Conservation (phyloP, 2,329 filamentous ascomycete species). For the Hypoxylon sp. region DNA sequence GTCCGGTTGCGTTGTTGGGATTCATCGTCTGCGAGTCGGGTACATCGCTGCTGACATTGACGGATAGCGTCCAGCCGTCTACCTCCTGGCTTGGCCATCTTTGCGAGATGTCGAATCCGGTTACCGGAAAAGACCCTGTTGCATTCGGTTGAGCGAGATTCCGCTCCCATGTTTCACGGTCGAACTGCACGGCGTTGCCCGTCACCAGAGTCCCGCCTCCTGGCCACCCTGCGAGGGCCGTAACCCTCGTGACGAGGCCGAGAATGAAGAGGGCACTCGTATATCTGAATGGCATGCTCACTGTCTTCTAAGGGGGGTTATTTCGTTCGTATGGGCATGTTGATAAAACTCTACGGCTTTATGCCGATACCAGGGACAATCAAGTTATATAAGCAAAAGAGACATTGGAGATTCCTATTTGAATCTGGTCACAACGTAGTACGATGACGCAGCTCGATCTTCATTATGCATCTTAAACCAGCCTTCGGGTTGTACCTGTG, state of each 20-base stretch:
- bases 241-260: conserved; percentile 13
- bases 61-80: conserved; percentile 59
- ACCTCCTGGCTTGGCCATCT: conserved; percentile 65
- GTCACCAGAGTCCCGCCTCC: conserved; percentile 46
- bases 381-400: background rate
- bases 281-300: conserved; percentile 10
- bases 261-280: conserved; percentile 8
- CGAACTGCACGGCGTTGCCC: conserved; percentile 49
- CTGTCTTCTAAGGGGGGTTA: background rate
- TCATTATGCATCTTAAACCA: conserved; percentile 18
- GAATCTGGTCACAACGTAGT: conserved; percentile 27
- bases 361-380: background rate
- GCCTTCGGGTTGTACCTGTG: conserved; percentile 20
- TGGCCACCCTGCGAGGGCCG: conserved; percentile 61
- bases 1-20: conserved; percentile 39
- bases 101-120: conserved; percentile 53
- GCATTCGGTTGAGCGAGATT: conserved; percentile 61
- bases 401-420: conserved; percentile 7
- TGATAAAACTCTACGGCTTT: background rate
- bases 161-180: conserved; percentile 47
- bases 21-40: conserved; percentile 48
- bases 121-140: conserved; percentile 39
- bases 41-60: conserved; percentile 50
- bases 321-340: background rate
- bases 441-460: conserved; percentile 29